phyloP scores from a whole-genome alignment of 108 stramenopile species.

The Nitzschia sp. region DNA sequence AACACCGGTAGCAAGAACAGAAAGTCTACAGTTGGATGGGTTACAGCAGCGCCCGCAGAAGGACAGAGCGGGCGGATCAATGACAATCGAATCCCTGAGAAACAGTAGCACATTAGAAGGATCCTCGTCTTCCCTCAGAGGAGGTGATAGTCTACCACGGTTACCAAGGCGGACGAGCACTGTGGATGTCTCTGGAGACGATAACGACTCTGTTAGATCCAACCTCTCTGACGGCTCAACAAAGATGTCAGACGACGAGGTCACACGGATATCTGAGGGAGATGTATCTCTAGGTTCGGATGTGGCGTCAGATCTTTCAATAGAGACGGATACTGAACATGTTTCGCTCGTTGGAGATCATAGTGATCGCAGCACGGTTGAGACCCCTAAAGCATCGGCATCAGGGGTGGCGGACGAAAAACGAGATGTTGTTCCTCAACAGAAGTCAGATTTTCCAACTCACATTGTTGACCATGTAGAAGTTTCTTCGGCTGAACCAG shows the following conservation, averaged over 20 bases:
- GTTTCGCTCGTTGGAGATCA: background rate
- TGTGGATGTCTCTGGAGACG: constrained; percentile 1
- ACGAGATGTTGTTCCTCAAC: too few species aligned
- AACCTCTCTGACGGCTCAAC: constrained; percentile 2
- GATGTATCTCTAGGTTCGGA: constrained; percentile 12
- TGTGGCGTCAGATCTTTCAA: constrained; percentile 17
- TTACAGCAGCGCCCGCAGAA: constrained; percentile 1
- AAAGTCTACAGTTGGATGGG: background rate
- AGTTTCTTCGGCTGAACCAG: too few species aligned
- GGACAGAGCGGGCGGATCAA: background rate
- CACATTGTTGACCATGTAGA: too few species aligned
- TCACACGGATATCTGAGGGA: constrained; percentile 1
- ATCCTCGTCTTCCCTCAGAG: constrained; percentile 13
- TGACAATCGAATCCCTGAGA: background rate
- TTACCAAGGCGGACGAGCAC: constrained; percentile 14
- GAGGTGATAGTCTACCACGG: constrained; percentile 22
- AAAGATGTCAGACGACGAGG: constrained; percentile 5
- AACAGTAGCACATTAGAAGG: constrained; percentile 6
- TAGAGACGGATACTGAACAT: constrained; percentile 10
- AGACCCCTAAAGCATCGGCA: background rate
- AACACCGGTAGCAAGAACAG: constrained; percentile 2
- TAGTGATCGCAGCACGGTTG: background rate
- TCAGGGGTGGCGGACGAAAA: too few species aligned
- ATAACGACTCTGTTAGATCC: constrained; percentile 11
- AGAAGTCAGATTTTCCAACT: too few species aligned